Evolutionary conservation across 164 flowering plant genomes (phyloP), one percentile per base, ranked within the genome.

Genomic region (Vitis amurensis): DNA sequence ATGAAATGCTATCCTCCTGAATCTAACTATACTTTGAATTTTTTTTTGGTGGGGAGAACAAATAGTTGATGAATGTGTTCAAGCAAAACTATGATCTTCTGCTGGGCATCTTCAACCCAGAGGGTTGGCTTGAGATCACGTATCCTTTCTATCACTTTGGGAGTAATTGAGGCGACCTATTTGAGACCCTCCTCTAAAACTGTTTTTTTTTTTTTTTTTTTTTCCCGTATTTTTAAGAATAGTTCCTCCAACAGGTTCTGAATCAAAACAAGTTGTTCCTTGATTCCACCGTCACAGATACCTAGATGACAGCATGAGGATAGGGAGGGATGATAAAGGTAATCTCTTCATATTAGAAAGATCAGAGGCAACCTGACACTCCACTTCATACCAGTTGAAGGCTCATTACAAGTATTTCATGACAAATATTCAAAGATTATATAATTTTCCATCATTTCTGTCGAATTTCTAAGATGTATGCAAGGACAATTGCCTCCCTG

Each of bases 51-150:
- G 50, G 56, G 44, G 17, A 15, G 16, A 27, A 58, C 31, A 51
- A 53, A 61, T 78, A 95, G 98, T 68, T 95, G 81, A 86, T 92
- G 98, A 92, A 81, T 63, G 64, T 95, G 71, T 93, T 92, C 71
- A 67, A 75, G 70, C 88, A 91, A 74, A 95, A 89, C 79, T 92
- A 91, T 44, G 86, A 89, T 48, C 74, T 89, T 19, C 78, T 92
- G 61, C 92, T 95, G 12, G 71, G 85, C 70, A 91, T 95, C 68
- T 95, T 95, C 87, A 92, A 91, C 75, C 98, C 99, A 9, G 93
- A 95, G 56, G 98, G 98, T 15, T 93, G 97, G 97, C 90, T 92
- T 13, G 97, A 92, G 73, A 91, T 91, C 61, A 74, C 94, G 97
- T 94, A 94, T 89, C 95, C 90, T 88, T 80, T 74, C 48, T 47